phyloP scores from a whole-genome alignment of 345 rosid genomes.

The Citrus inodora region DNA sequence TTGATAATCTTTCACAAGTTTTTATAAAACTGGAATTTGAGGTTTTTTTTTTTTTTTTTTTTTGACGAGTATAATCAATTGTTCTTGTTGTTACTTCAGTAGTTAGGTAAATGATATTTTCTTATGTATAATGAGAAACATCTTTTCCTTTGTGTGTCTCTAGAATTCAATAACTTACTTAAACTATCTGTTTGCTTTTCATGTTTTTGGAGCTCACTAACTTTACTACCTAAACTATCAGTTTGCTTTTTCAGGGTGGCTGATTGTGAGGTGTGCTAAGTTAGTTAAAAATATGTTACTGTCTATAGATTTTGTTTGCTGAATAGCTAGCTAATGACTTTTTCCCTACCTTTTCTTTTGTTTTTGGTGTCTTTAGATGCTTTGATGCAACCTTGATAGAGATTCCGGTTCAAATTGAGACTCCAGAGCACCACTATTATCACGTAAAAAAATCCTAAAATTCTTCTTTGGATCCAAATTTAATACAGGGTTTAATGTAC shows the following conservation, averaged over 20 bases:
- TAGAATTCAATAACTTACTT: neutral
- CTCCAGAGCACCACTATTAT: constrained; percentile 71
- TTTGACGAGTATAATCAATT: neutral
- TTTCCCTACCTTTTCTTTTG: neutral
- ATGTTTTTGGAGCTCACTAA: neutral
- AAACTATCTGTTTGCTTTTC: neutral
- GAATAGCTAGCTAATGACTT: neutral
- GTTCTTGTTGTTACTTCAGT: neutral
- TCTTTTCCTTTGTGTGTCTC: no score
- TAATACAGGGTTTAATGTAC: neutral
- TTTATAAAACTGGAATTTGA: neutral
- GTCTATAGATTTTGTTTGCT: neutral
- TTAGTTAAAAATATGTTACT: neutral
- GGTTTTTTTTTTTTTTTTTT: neutral
- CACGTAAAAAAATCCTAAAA: constrained; percentile 45
- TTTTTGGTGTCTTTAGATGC: constrained; percentile 46
- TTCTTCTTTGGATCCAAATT: neutral
- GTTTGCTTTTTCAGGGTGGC: neutral
- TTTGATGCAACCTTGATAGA: constrained; percentile 79
- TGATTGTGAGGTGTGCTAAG: neutral
- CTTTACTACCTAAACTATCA: neutral
- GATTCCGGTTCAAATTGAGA: constrained; percentile 83
- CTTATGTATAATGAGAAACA: neutral
- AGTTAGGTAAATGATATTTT: neutral
- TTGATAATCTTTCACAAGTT: neutral